phyloP scores from a whole-genome alignment of 1,284 basidiomycete genomes.

The Trichosporon sp. region DNA sequence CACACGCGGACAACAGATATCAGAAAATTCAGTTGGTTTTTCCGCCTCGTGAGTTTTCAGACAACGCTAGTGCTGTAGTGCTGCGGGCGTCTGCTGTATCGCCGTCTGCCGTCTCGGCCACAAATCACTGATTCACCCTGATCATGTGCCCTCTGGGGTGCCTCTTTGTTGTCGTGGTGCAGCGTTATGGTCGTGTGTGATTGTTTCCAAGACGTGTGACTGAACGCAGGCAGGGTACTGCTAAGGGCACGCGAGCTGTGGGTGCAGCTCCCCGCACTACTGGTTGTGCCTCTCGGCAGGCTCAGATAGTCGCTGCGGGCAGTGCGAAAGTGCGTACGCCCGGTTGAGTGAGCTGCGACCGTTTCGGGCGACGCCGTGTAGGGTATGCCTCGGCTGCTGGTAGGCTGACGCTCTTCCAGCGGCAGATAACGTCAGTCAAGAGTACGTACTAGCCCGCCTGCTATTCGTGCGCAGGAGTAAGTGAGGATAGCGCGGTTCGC shows the following conservation, averaged over 20 bases:
- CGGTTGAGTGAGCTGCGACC: conserved; percentile 13
- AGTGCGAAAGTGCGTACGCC: background rate
- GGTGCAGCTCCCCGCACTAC: background rate
- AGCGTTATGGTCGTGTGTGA: background rate
- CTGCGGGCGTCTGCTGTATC: background rate
- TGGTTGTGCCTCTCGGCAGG: background rate
- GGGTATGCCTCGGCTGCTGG: too few species aligned
- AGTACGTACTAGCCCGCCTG: conserved; percentile 4
- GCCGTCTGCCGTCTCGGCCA: too few species aligned
- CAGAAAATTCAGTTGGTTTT: background rate
- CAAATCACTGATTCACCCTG: background rate
- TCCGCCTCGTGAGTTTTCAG: background rate
- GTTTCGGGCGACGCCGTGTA: background rate
- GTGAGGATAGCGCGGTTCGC: background rate
- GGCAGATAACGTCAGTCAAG: background rate
- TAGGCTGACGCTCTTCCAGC: background rate
- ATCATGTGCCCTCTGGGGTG: background rate
- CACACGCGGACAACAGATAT: background rate
- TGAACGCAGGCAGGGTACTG: background rate
- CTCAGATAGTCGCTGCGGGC: background rate
- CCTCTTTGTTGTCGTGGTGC: background rate
- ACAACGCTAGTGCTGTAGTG: background rate
- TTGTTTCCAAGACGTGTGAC: background rate
- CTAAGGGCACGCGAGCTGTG: background rate
- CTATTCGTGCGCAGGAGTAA: background rate